phyloP scores from a whole-genome alignment of 2,329 filamentous ascomycete species.

The Akanthomyces dipterigenus region DNA sequence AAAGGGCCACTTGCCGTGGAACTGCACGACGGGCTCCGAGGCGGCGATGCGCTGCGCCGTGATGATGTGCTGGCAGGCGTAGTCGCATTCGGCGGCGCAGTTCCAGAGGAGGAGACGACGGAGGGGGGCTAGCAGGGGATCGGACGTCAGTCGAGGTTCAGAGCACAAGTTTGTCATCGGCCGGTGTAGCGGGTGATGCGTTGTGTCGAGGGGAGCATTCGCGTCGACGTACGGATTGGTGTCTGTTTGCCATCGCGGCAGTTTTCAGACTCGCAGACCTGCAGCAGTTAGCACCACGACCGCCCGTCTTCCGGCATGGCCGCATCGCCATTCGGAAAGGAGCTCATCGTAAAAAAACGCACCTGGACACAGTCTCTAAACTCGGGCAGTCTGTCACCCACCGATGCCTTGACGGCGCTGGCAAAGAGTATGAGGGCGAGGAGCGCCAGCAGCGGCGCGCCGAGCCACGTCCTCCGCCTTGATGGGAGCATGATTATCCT shows the following conservation, averaged over 20 bases:
- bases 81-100: conserved; percentile 92
- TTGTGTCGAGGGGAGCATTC: background rate
- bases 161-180: background rate
- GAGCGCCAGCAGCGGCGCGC: conserved; percentile 25
- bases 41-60: conserved; percentile 63
- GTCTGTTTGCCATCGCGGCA: conserved; percentile 59
- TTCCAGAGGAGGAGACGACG: conserved; percentile 86
- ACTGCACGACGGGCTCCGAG: conserved; percentile 71
- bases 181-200: background rate
- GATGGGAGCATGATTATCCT: conserved; percentile 22
- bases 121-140: conserved; percentile 56
- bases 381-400: conserved; percentile 79
- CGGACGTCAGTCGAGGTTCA: conserved; percentile 9
- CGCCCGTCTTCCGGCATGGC: background rate
- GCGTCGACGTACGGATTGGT: conserved; percentile 59
- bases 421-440: conserved; percentile 35
- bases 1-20: conserved; percentile 99
- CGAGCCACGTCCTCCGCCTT: conserved; percentile 27
- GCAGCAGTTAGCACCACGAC: background rate
- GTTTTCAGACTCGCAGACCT: conserved; percentile 78
- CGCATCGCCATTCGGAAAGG: too few relatives aligned
- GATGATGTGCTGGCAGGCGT: conserved; percentile 91
- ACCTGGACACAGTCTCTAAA: conserved; percentile 85
- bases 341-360: conserved; percentile 3
- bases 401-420: conserved; percentile 56